Base-by-base conservation (phyloP, 345 rosid species). In the Pistacia vera region DNA sequence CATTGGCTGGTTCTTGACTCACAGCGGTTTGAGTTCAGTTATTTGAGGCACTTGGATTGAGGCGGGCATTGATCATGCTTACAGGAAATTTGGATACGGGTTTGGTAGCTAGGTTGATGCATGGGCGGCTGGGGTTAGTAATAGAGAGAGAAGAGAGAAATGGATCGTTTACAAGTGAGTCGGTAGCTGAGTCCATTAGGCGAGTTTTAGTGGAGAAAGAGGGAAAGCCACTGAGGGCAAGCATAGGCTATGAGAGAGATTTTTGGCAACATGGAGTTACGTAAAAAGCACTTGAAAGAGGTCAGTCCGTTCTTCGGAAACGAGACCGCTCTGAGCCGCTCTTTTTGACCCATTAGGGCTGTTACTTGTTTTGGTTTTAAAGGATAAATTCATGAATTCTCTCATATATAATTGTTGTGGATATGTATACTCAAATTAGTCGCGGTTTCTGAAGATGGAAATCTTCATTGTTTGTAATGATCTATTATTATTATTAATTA, bases 1-100 rank as follows among this genome's bases (percentile, higher is more conserved):
- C 1, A 73, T 73, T 1, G 81, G 85, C 3, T 79, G 81, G 12
- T 79, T 82, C 78, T 59, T 82, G 77, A 82, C 83, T 2, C 85
- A 76, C 66, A 44, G 71, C 14, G 81, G 83, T 2, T 57, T 76
- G 75, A 67, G 76, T 65, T 76, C 81, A 1, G 81, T 79, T 17
- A 54, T 76, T 3, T 12, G 83, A 79, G 79, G 81, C 73, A 6
- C 70, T 82, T 3, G 65, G 75, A 2, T 64, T 68, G 12, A 83
- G 78, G 1, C 30, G 44, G 16, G 65, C 78, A 1, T 54, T 79
- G 66, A 66, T 82, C 12, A 20, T 79, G 57, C 58, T 82, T 11
- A 18, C 78, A 0, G 48, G 49, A 10, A 35, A 2, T 28, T 48
- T 70, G 2, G 83, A 82, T 33, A 74, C 61, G 12, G 79, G 78